Percentiles rank a stretch among this genome's conserved stretches.
Conservation (phyloP, 163 green algal species). For the Smithsoniella earleae region DNA sequence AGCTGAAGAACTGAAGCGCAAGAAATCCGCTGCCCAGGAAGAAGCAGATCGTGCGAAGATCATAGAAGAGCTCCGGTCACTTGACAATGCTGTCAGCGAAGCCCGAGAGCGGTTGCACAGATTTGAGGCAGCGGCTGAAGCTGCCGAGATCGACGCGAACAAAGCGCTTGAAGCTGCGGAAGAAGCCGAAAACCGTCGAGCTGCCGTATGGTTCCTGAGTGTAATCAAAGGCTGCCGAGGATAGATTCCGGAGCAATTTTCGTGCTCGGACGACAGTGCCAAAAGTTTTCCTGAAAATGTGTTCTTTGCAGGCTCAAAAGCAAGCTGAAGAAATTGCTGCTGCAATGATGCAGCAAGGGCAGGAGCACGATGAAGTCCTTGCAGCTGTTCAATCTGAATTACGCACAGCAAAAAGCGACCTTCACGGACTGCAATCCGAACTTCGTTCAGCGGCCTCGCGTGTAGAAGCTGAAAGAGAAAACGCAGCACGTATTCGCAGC, state of each 20-base stretch:
- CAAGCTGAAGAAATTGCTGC: constrained; percentile 21
- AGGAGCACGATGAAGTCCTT: constrained; percentile 14
- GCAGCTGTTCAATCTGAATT: background rate
- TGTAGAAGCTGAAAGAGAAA: background rate
- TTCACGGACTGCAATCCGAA: background rate
- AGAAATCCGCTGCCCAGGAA: background rate
- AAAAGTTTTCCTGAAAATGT: background rate
- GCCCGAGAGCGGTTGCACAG: constrained; percentile 8
- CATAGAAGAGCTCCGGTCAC: constrained; percentile 13
- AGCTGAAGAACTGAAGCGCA: background rate
- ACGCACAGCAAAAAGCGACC: background rate
- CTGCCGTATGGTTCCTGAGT: background rate
- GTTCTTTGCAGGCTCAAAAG: background rate
- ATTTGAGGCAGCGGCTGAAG: background rate
- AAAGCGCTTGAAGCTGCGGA: background rate
- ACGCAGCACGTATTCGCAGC: background rate
- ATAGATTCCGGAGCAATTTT: background rate
- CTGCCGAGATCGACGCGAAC: background rate
- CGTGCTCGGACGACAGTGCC: background rate
- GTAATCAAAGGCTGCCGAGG: background rate
- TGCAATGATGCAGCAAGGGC: constrained; percentile 23
- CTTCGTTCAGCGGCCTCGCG: background rate
- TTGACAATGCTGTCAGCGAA: constrained; percentile 19
- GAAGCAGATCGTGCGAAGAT: background rate
- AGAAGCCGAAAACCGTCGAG: background rate